phyloP scores from a whole-genome alignment of 2,329 filamentous ascomycete species.

The Monosporascus sp. region DNA sequence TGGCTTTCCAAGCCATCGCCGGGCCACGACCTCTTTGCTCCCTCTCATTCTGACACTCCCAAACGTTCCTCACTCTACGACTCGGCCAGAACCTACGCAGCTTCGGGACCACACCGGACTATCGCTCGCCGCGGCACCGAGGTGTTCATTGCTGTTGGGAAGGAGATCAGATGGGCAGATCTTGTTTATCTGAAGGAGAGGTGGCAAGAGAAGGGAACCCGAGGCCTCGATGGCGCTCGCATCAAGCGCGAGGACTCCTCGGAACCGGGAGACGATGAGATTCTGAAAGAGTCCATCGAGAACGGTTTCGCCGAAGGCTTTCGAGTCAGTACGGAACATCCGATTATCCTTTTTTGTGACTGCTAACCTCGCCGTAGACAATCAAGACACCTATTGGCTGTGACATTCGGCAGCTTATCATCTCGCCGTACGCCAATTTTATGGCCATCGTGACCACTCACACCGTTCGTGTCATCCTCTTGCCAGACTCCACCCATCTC shows the following conservation, averaged over 20 bases:
- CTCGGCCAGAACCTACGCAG: conserved; percentile 36
- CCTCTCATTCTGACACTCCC: conserved; percentile 34
- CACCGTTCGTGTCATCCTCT: conserved; percentile 80
- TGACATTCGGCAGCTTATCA: conserved; percentile 76
- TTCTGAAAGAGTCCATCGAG: conserved; percentile 22
- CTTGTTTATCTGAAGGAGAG: conserved; percentile 70
- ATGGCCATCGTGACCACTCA: conserved; percentile 83
- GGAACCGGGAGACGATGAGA: conserved; percentile 27
- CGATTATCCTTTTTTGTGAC: neutral
- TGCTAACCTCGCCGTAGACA: conserved; percentile 41
- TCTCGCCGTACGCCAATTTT: conserved; percentile 77
- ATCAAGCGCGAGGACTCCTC: conserved; percentile 46
- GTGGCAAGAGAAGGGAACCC: conserved; percentile 37
- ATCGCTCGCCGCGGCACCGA: conserved; percentile 81
- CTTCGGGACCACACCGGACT: conserved; percentile 51
- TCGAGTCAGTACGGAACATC: conserved; percentile 33
- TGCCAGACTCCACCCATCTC: conserved; percentile 76
- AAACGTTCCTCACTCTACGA: conserved; percentile 30
- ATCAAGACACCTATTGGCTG: conserved; percentile 75
- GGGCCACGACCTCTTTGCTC: conserved; percentile 72
- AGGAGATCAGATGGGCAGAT: conserved; percentile 89
- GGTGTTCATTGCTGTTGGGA: conserved; percentile 81
- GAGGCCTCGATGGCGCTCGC: conserved; percentile 28
- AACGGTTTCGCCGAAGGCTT: conserved; percentile 36
- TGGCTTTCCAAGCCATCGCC: conserved; percentile 79